Base-by-base conservation (phyloP, 2,329 filamentous ascomycete species). In the Cladosporium colombiae region DNA sequence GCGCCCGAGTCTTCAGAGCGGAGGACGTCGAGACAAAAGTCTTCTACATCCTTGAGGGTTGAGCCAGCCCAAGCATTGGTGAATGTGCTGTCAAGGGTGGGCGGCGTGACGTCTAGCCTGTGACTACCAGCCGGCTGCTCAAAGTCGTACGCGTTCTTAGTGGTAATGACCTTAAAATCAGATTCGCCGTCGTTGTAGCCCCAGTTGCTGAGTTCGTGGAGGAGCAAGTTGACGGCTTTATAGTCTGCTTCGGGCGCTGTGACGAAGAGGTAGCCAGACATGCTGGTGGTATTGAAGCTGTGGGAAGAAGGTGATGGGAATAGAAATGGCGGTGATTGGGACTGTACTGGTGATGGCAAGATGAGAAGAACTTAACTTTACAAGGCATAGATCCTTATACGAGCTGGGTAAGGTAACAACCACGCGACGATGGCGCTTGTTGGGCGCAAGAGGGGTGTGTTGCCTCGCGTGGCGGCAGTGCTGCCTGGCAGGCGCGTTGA, bases 201-300 rank as follows among this genome's bases (percentile, higher is more conserved):
- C 64, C 68, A 68, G 33, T 69, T 66, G 6, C 60, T 50, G n/a
- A 66, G 44, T 37, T 67, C 31, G 31, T 68, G 64, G n/a, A 69
- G 65, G 31, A 70, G 57, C 29, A 64, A 63, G 33, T 70, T 70
- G 37, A 67, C 44, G 25, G 40, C 31, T 62, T 69, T 68, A 53
- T 59, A 40, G 62, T 67, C 65, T 52, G 66, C 66, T 13, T 58
- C 52, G 18, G 66, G 50, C 4, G 68, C 68, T 16, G 65, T 70
- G 57, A 70, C 60, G 65, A 70, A 69, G 55, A 70, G 62, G 14
- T 58, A 55, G 25, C 53, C 67, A 37, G 56, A 27, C 56, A 59
- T 59, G 13, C 2, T 35, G n/a, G 31, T 23, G 11, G 33, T 35
- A 11, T 14, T 35, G 33, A 35, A 35, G 13, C 33, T 23, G 31